Conservation (phyloP, 306 rosid species). For the Malus sylvestris region DNA sequence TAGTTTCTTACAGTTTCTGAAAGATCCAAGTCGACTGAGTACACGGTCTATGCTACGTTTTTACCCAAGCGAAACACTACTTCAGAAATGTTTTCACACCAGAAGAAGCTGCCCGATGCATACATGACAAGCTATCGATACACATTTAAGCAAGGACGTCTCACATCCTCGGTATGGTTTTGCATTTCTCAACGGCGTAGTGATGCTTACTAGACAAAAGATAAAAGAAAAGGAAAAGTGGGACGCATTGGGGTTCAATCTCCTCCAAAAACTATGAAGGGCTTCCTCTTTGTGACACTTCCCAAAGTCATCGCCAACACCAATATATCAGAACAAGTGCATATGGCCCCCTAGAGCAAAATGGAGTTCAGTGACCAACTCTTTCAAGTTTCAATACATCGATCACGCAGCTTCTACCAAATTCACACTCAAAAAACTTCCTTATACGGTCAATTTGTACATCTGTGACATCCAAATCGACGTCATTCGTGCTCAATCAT, state of each 20-base stretch:
- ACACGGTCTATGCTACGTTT: background rate
- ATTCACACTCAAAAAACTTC: background rate
- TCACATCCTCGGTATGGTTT: background rate
- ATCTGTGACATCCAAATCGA: background rate
- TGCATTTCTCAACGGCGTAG: background rate
- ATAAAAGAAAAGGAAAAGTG: background rate
- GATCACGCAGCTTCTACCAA: background rate
- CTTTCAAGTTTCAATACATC: constrained; percentile 9
- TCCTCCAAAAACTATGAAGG: background rate
- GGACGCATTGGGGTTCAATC: background rate
- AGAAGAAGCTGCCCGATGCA: background rate
- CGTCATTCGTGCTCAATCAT: background rate
- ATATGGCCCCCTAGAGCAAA: background rate
- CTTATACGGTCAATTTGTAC: background rate
- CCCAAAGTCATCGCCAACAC: background rate
- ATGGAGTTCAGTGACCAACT: background rate
- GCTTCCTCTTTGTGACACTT: background rate
- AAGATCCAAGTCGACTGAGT: background rate
- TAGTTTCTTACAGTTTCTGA: background rate
- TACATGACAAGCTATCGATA: background rate
- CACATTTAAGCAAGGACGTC: background rate
- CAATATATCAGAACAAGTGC: background rate
- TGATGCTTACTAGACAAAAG: background rate
- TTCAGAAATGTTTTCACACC: background rate
- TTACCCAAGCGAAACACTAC: background rate